Evolutionary conservation across 345 rosid genomes (phyloP), one percentile per base, ranked within the genome.

Genomic region (Salix arbutifolia): DNA sequence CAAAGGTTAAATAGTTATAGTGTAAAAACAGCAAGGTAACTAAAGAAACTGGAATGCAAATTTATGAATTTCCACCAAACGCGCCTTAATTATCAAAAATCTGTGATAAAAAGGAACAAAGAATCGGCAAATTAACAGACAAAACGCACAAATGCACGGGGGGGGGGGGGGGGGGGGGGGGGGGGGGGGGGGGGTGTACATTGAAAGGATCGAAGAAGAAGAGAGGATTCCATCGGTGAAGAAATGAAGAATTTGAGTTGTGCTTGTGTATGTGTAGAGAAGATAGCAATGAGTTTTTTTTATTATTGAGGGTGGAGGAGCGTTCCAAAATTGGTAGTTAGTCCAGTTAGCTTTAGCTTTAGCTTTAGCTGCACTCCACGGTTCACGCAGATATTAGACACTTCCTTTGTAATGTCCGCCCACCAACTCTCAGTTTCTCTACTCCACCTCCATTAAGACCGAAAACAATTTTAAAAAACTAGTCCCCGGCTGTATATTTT

Each of bases 161-260:
- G 72, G 67, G 10, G 38, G 37, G 78, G 23, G 60, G 70, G 67
- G 60, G 77, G 73, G 74, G 11, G 75, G 73, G 69, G 68, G 33
- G 30, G 0, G 33, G 33, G 33, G 33, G 33, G 33, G 71, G 76
- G 79, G 33, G 33, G 71, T 74, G 79, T 80, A 96, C 99, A 83
- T 76, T 77, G 87, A 73, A 89, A 82, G 69, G 94, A 92, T 79
- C 90, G 93, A 73, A 91, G 87, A 79, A 84, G 82, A 46, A 90
- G 79, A 42, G 90, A 86, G 76, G 93, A 89, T 74, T 86, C 99
- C 99, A 95, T 93, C 44, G 91, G 60, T 73, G 73, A 56, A 62
- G 72, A 37, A 18, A 35, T 14, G 3, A 46, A 14, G 64, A 26
- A n/a, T 31, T 30, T 17, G n/a, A 14, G 31, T 17, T 38, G 11